A percentile compares a stretch with the other conserved stretches of the same genome.
Evolutionary conservation across 1,284 basidiomycete genomes (phyloP).

Genomic region (Earliella scabrosa): DNA sequence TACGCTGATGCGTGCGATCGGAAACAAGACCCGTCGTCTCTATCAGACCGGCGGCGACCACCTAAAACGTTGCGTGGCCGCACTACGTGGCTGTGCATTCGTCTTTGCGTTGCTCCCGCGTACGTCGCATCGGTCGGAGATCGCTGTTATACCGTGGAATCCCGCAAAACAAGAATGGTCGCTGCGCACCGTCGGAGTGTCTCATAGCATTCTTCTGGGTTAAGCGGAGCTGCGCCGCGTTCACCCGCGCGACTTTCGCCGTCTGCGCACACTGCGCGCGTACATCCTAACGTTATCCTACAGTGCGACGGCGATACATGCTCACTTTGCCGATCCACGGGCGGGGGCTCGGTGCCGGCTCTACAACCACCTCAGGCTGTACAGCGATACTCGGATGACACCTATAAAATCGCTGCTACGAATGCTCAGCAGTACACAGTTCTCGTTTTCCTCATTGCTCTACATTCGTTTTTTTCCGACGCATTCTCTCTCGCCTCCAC

Average conservation of each 20-base stretch:
- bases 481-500: not conserved
- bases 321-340: not conserved
- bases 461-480: not conserved
- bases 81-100: not conserved
- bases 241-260: slow-evolving; percentile 4
- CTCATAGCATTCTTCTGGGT: not conserved
- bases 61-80: not conserved
- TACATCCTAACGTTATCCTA: not conserved
- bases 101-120: not conserved
- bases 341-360: not conserved
- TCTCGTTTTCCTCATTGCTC: not conserved
- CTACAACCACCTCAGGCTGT: too few species aligned
- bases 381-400: too few species aligned
- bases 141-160: not conserved
- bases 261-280: not conserved
- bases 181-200: not conserved
- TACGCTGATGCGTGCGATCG: too few species aligned
- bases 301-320: not conserved
- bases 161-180: not conserved
- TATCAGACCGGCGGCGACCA: not conserved
- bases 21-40: too few species aligned
- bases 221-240: too few species aligned
- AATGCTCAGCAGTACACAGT: not conserved
- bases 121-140: not conserved
- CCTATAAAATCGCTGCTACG: not conserved